phyloP scores from a whole-genome alignment of 1,284 basidiomycete species.

The Ustilago trichophora region DNA sequence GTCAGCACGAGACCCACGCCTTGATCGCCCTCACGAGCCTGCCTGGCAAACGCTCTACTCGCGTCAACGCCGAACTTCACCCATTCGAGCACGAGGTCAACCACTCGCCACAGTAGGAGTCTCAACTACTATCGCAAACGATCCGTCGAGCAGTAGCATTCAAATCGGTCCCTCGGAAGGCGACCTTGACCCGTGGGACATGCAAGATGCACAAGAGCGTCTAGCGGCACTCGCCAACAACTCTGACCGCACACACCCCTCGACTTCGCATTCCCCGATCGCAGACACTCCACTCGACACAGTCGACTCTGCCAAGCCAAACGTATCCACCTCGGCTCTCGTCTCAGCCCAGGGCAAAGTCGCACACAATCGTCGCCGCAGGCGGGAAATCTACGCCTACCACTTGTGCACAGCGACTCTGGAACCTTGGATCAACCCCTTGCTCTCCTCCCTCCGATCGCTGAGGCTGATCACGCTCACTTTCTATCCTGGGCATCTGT shows the following conservation, averaged over 20 bases:
- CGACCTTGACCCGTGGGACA: constrained; percentile 49
- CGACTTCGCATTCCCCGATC: too few relatives aligned
- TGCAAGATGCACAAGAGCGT: constrained; percentile 41
- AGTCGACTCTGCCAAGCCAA: neutral
- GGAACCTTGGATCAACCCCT: constrained; percentile 39
- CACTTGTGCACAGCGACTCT: constrained; percentile 42
- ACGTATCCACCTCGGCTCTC: too few relatives aligned
- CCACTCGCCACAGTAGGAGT: neutral
- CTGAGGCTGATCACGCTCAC: constrained; percentile 41
- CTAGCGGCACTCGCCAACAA: constrained; percentile 23
- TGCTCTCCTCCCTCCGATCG: constrained; percentile 29
- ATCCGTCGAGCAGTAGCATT: neutral
- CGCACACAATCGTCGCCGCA: neutral
- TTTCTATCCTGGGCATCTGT: constrained; percentile 41
- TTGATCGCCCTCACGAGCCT: constrained; percentile 24
- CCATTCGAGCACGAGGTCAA: neutral
- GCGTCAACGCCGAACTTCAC: constrained; percentile 8
- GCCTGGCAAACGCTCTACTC: constrained; percentile 46
- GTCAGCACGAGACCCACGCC: constrained; percentile 6
- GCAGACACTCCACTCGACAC: neutral
- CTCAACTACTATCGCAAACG: neutral
- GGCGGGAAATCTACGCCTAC: constrained; percentile 51
- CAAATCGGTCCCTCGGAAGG: constrained; percentile 32
- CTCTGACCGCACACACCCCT: too few relatives aligned
- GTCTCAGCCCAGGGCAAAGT: too few relatives aligned